phyloP scores from a whole-genome alignment of 805 yeast species.

The Saccharomycopsis amapae region DNA sequence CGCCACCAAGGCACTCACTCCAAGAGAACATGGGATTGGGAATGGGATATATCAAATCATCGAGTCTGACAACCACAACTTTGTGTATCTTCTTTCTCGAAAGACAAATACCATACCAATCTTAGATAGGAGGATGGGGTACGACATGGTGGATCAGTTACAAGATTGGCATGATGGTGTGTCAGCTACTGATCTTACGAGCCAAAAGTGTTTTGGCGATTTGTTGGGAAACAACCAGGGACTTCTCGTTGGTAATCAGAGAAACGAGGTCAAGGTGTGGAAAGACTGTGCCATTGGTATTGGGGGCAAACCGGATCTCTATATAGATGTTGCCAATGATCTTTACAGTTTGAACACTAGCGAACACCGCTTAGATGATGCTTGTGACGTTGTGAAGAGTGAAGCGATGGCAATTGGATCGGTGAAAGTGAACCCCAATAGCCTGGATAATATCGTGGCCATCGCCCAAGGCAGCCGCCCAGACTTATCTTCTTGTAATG shows the following conservation, averaged over 20 bases:
- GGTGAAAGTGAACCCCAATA: not conserved
- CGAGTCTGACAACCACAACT: conserved; percentile 32
- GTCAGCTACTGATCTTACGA: not conserved
- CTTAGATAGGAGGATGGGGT: conserved; percentile 31
- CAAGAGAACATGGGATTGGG: conserved; percentile 21
- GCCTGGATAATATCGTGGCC: not conserved
- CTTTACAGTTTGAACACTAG: too few species aligned
- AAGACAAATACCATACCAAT: conserved; percentile 28
- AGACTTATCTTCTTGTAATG: too few species aligned
- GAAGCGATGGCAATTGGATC: too few species aligned
- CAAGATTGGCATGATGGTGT: conserved; percentile 1
- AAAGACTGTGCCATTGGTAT: conserved; percentile 4
- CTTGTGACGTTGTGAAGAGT: not conserved
- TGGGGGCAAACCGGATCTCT: conserved; percentile 8
- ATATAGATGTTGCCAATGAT: not conserved
- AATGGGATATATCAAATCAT: conserved; percentile 32
- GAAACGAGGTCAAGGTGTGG: conserved; percentile 21
- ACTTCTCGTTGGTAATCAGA: conserved; percentile 26
- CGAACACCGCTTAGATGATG: not conserved
- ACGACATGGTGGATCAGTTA: conserved; percentile 18
- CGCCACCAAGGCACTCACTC: not conserved
- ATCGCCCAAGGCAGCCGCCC: not conserved
- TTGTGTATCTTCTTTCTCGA: conserved; percentile 30
- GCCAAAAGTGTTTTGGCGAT: conserved; percentile 26
- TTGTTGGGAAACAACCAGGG: conserved; percentile 25